Base-by-base conservation (phyloP, 2,329 filamentous ascomycete species). In the Exutisphaerella laricina region DNA sequence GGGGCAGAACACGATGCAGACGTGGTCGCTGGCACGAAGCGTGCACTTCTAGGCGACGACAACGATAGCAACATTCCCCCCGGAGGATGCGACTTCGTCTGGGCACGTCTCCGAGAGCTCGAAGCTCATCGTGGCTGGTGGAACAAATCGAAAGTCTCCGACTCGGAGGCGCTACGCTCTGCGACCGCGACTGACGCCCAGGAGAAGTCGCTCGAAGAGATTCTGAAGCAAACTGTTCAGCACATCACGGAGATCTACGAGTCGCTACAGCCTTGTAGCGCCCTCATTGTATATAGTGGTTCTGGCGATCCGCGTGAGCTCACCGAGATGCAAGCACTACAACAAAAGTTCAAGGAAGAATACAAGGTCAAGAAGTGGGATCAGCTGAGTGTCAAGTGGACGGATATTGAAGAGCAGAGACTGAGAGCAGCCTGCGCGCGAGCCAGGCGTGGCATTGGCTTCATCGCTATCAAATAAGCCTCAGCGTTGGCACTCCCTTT, bases 261-360 rank as follows among this genome's bases (percentile, higher is more conserved):
- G 2, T 67, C 70, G 5, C 64, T 82, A 21, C 78, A 79, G 10
- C 66, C 70, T 4, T 77, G 75, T 55, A 81, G 78, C 1, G 71
- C 79, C 7, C 72, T 82, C 41, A 69, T 83, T 20, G 72, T 82
- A 21, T 82, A 81, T 59, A 78, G 73, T 44, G 79, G 79, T n/a
- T 79, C 77, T 2, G 77, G 77, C 21, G 78, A 82, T 55, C 78
- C 79, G 17, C 66, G 75, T 21, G 73, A 78, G 42, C 68, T 79
- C 31, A 64, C 69, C 29, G 70, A 74, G 20, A 60, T 82, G 53
- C 77, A 80, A 55, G 66, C 64, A 1, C 66, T 79, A 66, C 74
- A 80, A 43, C 69, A 72, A 52, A 66, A 66, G 42, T 78, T 75
- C 58, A 72, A 72, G 41, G 67, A 72, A 40, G 79, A 82, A 55